Evolutionary conservation across 768 basidiomycete genomes (phyloP).

Genomic region (Udeniomyces megalosporus): DNA sequence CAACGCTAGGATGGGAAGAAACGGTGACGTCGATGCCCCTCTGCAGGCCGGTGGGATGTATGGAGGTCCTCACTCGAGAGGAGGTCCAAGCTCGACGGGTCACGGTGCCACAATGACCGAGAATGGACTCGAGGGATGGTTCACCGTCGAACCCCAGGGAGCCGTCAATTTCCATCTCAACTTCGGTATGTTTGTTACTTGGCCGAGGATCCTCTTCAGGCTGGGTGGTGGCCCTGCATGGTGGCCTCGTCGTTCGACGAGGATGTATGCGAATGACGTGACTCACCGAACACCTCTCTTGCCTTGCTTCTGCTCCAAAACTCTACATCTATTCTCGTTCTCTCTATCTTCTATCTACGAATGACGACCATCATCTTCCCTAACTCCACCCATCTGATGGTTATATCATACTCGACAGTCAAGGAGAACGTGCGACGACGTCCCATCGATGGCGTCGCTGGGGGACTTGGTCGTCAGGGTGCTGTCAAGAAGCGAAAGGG

Average conservation of each 20-base stretch:
- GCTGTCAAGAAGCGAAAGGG: slow-evolving; percentile 95
- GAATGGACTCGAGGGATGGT: slow-evolving; percentile 94
- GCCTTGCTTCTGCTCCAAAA: too few species aligned
- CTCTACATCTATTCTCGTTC: too few species aligned
- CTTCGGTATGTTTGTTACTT: slow-evolving; percentile 60
- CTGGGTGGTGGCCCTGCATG: too few species aligned
- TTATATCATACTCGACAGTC: slow-evolving; percentile 38
- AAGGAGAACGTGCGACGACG: slow-evolving; percentile 96
- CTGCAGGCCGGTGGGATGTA: slow-evolving; percentile 32
- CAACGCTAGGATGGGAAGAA: background rate
- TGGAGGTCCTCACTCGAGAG: slow-evolving; percentile 28
- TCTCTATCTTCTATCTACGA: background rate
- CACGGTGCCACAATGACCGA: background rate
- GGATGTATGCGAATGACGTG: too few species aligned
- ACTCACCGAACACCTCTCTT: too few species aligned
- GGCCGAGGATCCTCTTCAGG: too few species aligned
- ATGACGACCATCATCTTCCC: background rate
- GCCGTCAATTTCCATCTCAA: slow-evolving; percentile 73
- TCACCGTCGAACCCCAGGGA: slow-evolving; percentile 92
- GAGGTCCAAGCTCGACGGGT: slow-evolving; percentile 14
- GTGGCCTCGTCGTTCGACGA: too few species aligned
- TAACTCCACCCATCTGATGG: background rate
- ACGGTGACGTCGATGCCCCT: background rate
- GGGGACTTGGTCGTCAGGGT: slow-evolving; percentile 90
- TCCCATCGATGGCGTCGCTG: slow-evolving; percentile 65